Conservation (phyloP, 129 eudicot genomes). For the Lactuca saligna region DNA sequence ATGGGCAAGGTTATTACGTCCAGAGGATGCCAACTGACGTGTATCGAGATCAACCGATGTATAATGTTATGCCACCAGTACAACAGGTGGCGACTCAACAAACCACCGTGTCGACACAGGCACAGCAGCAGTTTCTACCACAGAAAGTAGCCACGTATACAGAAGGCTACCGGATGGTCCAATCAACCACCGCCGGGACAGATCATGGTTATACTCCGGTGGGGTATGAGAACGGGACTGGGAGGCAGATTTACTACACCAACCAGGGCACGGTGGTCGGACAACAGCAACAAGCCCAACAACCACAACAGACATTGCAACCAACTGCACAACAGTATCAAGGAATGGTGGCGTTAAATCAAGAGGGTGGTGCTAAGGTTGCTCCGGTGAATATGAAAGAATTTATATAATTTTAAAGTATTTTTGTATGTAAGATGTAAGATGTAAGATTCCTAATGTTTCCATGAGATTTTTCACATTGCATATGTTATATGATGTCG, state of each 20-base stretch:
- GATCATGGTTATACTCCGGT: slow-evolving; percentile 44
- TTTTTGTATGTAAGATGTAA: neutral
- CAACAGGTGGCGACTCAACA: slow-evolving; percentile 41
- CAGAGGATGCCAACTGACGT: slow-evolving; percentile 60
- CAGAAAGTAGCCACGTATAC: slow-evolving; percentile 44
- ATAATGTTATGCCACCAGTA: slow-evolving; percentile 40
- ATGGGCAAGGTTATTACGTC: slow-evolving; percentile 67
- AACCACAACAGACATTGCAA: slow-evolving; percentile 22
- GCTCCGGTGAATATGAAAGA: slow-evolving; percentile 32
- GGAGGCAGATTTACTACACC: slow-evolving; percentile 64
- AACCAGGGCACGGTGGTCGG: slow-evolving; percentile 40
- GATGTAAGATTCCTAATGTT: neutral
- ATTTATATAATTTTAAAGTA: slow-evolving; percentile 26
- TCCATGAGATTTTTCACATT: neutral
- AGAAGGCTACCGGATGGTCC: slow-evolving; percentile 48
- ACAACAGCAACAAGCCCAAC: neutral
- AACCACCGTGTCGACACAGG: slow-evolving; percentile 23
- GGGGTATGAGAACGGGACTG: slow-evolving; percentile 56
- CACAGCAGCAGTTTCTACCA: slow-evolving; percentile 35
- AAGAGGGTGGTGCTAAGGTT: slow-evolving; percentile 34
- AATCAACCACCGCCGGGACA: slow-evolving; percentile 28
- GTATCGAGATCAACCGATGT: slow-evolving; percentile 58
- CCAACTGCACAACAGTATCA: slow-evolving; percentile 40
- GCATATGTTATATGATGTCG: neutral
- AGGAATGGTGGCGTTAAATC: slow-evolving; percentile 32